phyloP scores from a whole-genome alignment of 2,329 filamentous ascomycete species.

The Bipolaris oryzae region DNA sequence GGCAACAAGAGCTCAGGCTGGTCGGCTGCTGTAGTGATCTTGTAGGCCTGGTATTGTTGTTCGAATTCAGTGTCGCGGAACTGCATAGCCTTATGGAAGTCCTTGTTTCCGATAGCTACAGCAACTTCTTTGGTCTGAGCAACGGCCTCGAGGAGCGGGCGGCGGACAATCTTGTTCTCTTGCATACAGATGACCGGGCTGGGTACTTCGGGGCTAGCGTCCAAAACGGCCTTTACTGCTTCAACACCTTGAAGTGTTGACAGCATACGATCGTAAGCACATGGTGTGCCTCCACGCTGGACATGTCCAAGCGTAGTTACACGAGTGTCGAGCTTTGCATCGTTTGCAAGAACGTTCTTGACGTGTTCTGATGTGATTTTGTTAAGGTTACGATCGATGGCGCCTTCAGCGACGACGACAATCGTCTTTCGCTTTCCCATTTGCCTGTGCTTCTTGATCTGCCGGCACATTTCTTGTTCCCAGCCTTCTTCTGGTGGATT shows the following conservation, averaged over 20 bases:
- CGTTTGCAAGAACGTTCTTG: slow-evolving; percentile 83
- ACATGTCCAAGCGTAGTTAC: slow-evolving; percentile 96
- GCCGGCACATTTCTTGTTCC: slow-evolving; percentile 59
- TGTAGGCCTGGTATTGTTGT: slow-evolving; percentile 88
- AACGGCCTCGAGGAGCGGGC: slow-evolving; percentile 88
- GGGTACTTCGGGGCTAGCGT: slow-evolving; percentile 76
- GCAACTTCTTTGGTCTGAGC: slow-evolving; percentile 83
- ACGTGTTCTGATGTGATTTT: slow-evolving; percentile 83
- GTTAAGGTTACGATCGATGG: slow-evolving; percentile 70
- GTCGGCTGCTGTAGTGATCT: slow-evolving; percentile 85
- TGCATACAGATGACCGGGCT: slow-evolving; percentile 96
- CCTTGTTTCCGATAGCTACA: slow-evolving; percentile 78
- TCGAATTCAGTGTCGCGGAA: slow-evolving; percentile 92
- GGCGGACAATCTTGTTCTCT: slow-evolving; percentile 96
- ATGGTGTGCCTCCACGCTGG: slow-evolving; percentile 91
- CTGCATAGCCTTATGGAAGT: slow-evolving; percentile 86
- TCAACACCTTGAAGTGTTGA: slow-evolving; percentile 76
- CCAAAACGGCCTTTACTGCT: slow-evolving; percentile 42
- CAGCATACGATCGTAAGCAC: slow-evolving; percentile 92
- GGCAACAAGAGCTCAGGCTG: slow-evolving; percentile 72
- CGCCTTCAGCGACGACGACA: slow-evolving; percentile 95
- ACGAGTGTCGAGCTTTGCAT: slow-evolving; percentile 84
- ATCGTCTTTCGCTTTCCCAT: slow-evolving; percentile 97
- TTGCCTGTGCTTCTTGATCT: slow-evolving; percentile 70
- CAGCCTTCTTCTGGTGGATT: slow-evolving; percentile 86